phyloP scores from a whole-genome alignment of 306 rosid species.

The Prunus padus region DNA sequence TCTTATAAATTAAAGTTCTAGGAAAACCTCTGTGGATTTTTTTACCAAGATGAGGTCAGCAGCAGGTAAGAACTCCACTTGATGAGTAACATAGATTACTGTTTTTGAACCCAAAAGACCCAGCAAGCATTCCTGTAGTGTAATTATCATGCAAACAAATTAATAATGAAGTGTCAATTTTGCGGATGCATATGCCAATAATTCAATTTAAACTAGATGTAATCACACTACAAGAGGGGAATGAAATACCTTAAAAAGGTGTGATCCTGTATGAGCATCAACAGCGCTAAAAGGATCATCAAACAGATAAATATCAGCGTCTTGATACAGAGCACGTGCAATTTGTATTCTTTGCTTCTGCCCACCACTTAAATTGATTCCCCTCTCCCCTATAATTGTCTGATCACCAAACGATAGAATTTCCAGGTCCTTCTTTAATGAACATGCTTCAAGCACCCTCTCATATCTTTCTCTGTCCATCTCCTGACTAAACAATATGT shows the following conservation, averaged over 20 bases:
- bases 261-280: constrained; percentile 94
- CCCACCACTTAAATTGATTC: constrained; percentile 89
- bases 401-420: constrained; percentile 77
- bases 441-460: constrained; percentile 73
- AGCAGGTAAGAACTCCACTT: constrained; percentile 82
- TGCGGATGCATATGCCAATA: not conserved
- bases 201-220: not conserved
- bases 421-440: constrained; percentile 67
- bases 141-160: not conserved
- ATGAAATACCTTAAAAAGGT: constrained; percentile 59
- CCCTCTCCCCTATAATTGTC: constrained; percentile 79
- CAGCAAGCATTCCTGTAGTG: constrained; percentile 71
- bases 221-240: constrained; percentile 10
- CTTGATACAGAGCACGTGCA: constrained; percentile 81
- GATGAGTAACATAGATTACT: constrained; percentile 82
- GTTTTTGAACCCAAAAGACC: constrained; percentile 69
- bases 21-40: not conserved
- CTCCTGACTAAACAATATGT: constrained; percentile 65
- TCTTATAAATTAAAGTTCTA: not conserved
- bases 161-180: not conserved
- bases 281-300: constrained; percentile 96
- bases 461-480: constrained; percentile 72
- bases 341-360: constrained; percentile 88
- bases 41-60: constrained; percentile 84
- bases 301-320: constrained; percentile 73